Base-by-base conservation (phyloP, 768 basidiomycete genomes). In the Baorangia bicolor region DNA sequence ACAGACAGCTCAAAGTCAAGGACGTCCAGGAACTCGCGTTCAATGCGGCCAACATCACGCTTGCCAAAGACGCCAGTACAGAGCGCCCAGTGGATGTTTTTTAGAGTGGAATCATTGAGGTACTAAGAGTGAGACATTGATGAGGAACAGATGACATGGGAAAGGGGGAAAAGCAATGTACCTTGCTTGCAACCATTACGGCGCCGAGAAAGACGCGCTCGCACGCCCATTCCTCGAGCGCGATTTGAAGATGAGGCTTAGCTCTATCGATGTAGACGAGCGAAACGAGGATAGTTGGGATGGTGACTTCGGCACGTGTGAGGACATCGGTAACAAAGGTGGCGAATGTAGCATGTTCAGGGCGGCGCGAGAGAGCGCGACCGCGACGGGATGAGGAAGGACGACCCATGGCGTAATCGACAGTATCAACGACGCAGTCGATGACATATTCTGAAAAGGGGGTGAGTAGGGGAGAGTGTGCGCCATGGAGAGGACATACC, bases 171-270 rank as follows among this genome's bases (percentile, higher is more conserved):
- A 49, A 28, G 35, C 2, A 51, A 20, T 64, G 63, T 68, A 89
- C 87, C 79, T 94, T 95, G 74, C 87, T 87, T 8, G 93, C 92
- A 44, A 83, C 78, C 72, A 95, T 94, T 60, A 94, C 73, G n/a
- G 92, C 86, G 48, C 93, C 93, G 40, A 95, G 82, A 74, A 95
- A 94, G 30, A 95, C 92, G 39, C 93, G 85, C 73, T 94, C 92
- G 46, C 90, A 79, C 14, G 92, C 93, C 89, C 89, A 91, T 65
- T 90, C 85, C 67, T 90, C 88, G 56, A 89, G 76, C 10, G 87
- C 87, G 60, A 91, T 91, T 66, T 88, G 86, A 40, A 92, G 78
- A 69, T 90, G 87, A 4, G 87, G 87, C 63, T 85, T 85, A 3
- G 90, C 87, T 52, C 90, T 75, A 73, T 85, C 76, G 67, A 92